Evolutionary conservation across 495 filamentous ascomycete genomes (phyloP), one percentile per base, ranked within the genome.

Genomic region (Neurospora pannonica): DNA sequence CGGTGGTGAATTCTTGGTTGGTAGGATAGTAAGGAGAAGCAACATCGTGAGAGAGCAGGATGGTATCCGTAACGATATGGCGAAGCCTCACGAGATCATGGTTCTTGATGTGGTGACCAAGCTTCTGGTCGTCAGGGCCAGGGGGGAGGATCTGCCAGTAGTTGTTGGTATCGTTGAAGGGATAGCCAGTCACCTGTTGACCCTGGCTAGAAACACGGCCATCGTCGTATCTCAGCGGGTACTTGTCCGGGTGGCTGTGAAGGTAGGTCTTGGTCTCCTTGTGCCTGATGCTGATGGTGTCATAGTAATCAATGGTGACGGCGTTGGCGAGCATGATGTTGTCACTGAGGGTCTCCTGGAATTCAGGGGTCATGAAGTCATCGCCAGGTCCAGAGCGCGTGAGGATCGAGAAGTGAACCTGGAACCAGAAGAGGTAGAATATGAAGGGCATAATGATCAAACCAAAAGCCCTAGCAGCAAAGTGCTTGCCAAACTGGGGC

Each of bases 341-440:
- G 84, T 99, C 95, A 76, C 92, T 93, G 71, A 99, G 85, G 7
- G 97, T 98, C 84, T 97, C 95, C 83, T 99, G 96, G 84, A 99
- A 99, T 76, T 95, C 94, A 4, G 96, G 96, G 15, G 91, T 93
- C 96, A 99, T 99, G 85, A 99, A 99, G 74, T 99, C 96, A 79
- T 99, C 97, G 48, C 96, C 96, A 62, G 96, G 96, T 38, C 96
- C 96, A 42, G 95, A 98, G 70, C 91, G 88, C 48, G 85, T 92
- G 71, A 99, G 87, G 78, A 99, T 93, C 34, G 94, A 87, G 81
- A 99, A 98, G 83, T 99, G 96, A 38, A 98, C 94, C 86, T 98
- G 96, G 90, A 99, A 99, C 97, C 97, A 99, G 87, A 99, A 99
- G 38, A 99, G 88, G 82, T 98, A 99, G 83, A 98, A 96, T 77